These are phyloP conservation scores for Verticillium klebahnii DNA, from an alignment of 2,329 filamentous ascomycete species.

Conservation along the genomic window DNA sequence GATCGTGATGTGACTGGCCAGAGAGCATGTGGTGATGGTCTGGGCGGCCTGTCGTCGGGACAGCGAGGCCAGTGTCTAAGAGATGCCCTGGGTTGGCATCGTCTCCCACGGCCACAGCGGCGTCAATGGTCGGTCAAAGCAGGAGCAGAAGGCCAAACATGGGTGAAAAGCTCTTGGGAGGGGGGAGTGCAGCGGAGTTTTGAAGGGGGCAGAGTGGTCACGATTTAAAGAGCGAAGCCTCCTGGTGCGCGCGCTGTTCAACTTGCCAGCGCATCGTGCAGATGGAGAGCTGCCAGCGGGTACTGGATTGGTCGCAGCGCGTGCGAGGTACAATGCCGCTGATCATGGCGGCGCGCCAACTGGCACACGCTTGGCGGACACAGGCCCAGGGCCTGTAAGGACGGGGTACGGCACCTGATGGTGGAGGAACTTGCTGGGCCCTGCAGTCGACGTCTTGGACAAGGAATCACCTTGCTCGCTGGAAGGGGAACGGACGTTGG, in stretches of 20 bases:
- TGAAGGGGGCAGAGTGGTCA: not conserved
- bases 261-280: conserved; percentile 17
- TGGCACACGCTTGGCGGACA: not conserved
- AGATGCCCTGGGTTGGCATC: no score
- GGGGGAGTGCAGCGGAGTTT: not conserved
- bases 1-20: not conserved
- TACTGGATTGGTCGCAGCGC: conserved; percentile 1
- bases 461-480: not conserved
- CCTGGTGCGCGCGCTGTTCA: not conserved
- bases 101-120: no score
- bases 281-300: not conserved
- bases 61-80: no score
- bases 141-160: not conserved
- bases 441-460: not conserved
- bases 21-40: not conserved
- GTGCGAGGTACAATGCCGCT: conserved; percentile 4
- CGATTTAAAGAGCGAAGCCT: not conserved
- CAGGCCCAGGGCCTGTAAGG: not conserved
- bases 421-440: not conserved
- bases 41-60: not conserved
- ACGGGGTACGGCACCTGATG: not conserved
- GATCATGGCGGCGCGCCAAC: not conserved
- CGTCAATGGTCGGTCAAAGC: no score
- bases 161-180: not conserved
- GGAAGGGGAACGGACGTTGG: not conserved